Conservation (phyloP, 2,329 filamentous ascomycete species). For the Pseudonectria foliicola region DNA sequence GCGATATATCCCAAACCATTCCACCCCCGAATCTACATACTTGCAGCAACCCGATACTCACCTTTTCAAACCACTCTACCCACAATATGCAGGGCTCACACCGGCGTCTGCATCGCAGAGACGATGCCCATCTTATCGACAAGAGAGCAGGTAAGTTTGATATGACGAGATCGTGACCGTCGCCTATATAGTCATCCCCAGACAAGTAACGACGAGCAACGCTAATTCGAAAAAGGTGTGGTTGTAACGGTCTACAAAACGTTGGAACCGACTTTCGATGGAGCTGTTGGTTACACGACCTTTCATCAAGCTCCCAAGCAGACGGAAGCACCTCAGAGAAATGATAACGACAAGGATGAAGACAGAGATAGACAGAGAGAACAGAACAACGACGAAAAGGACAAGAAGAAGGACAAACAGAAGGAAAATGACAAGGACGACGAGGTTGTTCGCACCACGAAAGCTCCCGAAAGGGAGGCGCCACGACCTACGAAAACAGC, state of each 20-base stretch:
- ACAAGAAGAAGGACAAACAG: constrained; percentile 7
- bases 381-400: constrained; percentile 1
- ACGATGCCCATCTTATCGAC: constrained; percentile 7
- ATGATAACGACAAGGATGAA: background rate
- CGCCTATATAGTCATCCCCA: background rate
- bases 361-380: constrained; percentile 2
- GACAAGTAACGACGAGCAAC: background rate
- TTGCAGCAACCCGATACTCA: background rate
- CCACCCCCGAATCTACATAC: background rate
- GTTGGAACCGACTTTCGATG: constrained; percentile 33
- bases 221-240: constrained; percentile 19
- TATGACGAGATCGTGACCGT: constrained; percentile 11
- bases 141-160: constrained; percentile 21
- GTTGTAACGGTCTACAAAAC: constrained; percentile 36
- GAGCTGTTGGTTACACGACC: constrained; percentile 37
- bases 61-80: background rate
- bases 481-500: constrained; percentile 7
- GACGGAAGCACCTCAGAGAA: constrained; percentile 8
- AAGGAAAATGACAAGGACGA: constrained; percentile 17
- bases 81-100: constrained; percentile 25
- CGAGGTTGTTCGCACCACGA: background rate
- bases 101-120: constrained; percentile 21
- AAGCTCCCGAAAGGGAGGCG: constrained; percentile 2
- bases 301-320: constrained; percentile 14
- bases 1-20: constrained; percentile 12